Percentiles rank a stretch among this genome's conserved stretches.
phyloP scores from a whole-genome alignment of 352 stramenopile genomes.

The Poterioochromonas sp. region DNA sequence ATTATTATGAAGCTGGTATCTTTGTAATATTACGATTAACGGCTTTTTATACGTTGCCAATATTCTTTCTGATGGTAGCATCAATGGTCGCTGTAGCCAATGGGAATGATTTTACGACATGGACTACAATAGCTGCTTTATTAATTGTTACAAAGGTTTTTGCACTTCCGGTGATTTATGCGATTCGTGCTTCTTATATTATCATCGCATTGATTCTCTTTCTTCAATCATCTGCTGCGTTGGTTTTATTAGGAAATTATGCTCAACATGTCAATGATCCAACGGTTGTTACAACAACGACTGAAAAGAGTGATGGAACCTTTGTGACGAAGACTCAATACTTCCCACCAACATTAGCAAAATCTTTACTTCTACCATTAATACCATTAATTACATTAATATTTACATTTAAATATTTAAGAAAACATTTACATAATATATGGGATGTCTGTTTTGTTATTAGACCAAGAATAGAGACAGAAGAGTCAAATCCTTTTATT shows the following conservation, averaged over 20 bases:
- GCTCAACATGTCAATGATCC: no score
- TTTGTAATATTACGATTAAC: constrained; percentile 2
- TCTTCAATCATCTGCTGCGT: background rate
- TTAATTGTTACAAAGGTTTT: constrained; percentile 5
- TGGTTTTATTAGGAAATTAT: constrained; percentile 9
- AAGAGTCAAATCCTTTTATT: background rate
- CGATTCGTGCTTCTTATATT: background rate
- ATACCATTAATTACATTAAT: background rate
- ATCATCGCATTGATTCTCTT: background rate
- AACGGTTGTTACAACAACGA: background rate
- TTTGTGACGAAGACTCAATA: background rate
- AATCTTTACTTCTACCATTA: background rate
- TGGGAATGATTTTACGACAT: background rate
- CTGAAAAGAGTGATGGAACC: background rate
- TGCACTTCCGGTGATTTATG: constrained; percentile 9
- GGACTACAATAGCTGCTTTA: background rate
- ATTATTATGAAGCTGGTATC: background rate
- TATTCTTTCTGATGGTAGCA: background rate
- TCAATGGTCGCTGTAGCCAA: background rate
- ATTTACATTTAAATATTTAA: background rate
- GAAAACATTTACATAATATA: constrained; percentile 6
- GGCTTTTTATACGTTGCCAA: background rate
- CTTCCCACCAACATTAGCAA: background rate
- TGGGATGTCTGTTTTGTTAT: constrained; percentile 27
- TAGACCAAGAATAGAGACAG: background rate